phyloP scores from a whole-genome alignment of 257 asterid species.

The Solanum piurae region DNA sequence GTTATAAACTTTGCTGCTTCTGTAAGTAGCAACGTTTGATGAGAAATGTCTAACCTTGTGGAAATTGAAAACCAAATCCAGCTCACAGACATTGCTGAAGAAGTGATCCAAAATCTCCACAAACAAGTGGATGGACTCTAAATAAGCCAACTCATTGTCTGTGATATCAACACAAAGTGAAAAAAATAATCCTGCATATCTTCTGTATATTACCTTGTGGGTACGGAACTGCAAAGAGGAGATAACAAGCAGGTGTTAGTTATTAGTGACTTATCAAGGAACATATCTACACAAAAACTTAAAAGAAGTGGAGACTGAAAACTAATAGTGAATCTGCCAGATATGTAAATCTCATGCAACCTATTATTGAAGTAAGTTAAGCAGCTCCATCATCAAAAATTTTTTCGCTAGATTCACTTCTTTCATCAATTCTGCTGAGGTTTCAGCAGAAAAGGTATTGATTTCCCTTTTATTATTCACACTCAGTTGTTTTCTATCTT shows the following conservation, averaged over 20 bases:
- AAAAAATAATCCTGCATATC: conserved; percentile 95
- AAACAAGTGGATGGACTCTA: conserved; percentile 88
- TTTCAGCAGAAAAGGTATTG: not conserved
- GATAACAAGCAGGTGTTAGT: not conserved
- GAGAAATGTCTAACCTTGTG: conserved; percentile 62
- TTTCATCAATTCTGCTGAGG: not conserved
- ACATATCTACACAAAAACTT: not conserved
- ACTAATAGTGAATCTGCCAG: not conserved
- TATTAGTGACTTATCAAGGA: not conserved
- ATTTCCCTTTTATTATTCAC: not conserved
- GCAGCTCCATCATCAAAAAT: not conserved
- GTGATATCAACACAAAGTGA: conserved; percentile 95
- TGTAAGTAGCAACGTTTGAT: not conserved
- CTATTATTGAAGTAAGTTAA: not conserved
- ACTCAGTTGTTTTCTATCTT: not conserved
- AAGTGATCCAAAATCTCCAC: conserved; percentile 97
- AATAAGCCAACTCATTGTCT: conserved; percentile 82
- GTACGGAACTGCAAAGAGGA: conserved; percentile 67
- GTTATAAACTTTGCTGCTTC: not conserved
- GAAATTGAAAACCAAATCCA: conserved; percentile 89
- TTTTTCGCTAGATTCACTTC: not conserved
- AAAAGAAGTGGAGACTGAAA: not conserved
- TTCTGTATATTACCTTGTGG: conserved; percentile 89
- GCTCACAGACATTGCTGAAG: conserved; percentile 97
- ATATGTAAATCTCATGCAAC: not conserved